These are phyloP conservation scores for Coffea eugenioides DNA, from an alignment of 257 asterid species.

Conservation along the genomic window DNA sequence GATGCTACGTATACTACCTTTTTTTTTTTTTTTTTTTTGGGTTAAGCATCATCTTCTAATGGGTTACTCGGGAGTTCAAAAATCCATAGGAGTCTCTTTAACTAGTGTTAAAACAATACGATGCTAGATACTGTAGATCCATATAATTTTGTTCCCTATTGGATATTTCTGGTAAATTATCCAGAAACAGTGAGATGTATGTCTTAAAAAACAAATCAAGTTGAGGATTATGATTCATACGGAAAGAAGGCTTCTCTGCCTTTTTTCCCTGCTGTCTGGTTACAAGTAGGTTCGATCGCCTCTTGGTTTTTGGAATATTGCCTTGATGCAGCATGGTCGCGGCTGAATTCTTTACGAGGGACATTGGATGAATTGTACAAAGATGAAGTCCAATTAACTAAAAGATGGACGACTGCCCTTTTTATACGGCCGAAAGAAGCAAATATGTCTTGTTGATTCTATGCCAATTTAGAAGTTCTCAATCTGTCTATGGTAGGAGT, in stretches of 20 bases:
- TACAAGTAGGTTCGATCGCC: too few relatives aligned
- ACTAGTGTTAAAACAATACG: background rate
- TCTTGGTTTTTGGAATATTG: background rate
- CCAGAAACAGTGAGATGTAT: background rate
- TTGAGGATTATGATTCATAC: too few relatives aligned
- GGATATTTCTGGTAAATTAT: background rate
- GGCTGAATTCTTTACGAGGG: background rate
- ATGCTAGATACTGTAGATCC: background rate
- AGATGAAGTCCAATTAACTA: background rate
- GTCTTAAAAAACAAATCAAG: too few relatives aligned
- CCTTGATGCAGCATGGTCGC: background rate
- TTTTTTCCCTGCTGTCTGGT: too few relatives aligned
- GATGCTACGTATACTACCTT: background rate
- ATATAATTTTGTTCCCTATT: background rate
- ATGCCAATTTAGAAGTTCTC: too few relatives aligned
- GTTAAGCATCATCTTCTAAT: background rate
- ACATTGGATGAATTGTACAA: background rate
- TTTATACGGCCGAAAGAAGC: too few relatives aligned
- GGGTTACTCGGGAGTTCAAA: background rate
- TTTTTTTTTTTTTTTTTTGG: background rate
- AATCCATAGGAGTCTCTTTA: background rate
- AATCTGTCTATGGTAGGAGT: too few relatives aligned
- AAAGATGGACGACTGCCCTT: background rate
- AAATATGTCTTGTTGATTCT: too few relatives aligned
- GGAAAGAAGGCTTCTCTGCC: too few relatives aligned